Base-by-base conservation (phyloP, 2,329 filamentous ascomycete species). In the Pseudogymnoascus sp. region DNA sequence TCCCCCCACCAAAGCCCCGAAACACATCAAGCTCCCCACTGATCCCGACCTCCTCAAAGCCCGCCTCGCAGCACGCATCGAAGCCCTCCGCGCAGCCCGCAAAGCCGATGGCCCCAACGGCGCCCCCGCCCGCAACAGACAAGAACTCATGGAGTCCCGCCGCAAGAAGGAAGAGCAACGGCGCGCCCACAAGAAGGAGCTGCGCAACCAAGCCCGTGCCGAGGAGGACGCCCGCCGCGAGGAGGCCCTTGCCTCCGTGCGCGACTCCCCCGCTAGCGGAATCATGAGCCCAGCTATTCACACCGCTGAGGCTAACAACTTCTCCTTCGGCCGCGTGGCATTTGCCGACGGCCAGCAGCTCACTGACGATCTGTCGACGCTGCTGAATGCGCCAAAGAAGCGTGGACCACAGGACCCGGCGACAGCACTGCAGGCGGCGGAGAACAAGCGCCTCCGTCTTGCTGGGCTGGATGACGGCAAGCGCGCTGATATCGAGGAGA, bases 71-170 rank as follows among this genome's bases (percentile, higher is more conserved):
- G 89, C 89, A 68, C 89, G 87, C 65, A 92, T 99, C 61, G 90
- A 94, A 68, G 87, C 87, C 52, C 84, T 97, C 59, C 89, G 93
- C 64, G 89, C 90, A 8, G 86, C 87, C 27, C 87, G 94, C 64
- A 96, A 96, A 74, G 92, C 93, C 5, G 91, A 95, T 68, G 90
- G 89, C 5, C 81, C 87, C 0, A 87, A 95, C 68, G 91, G 91
- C 64, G 87, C 88, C 70, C 87, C 89, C 13, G 90, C 93, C 62
- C 86, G 89, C 66, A 96, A 90, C 64, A 85, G 94, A 64, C 89
- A 96, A 75, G 92, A 97, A 72, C 82, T 99, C 10, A 91, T 99
- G 69, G 94, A 97, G 75, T 84, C 90, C 48, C 85, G 94, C 42
- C 85, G 94, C 65, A 86, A 87, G 72, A 97, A 96, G 77, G 89